Evolutionary conservation across 352 stramenopile species (phyloP), one percentile per base, ranked within the genome.

Genomic region (Elongisporangium senticosum): DNA sequence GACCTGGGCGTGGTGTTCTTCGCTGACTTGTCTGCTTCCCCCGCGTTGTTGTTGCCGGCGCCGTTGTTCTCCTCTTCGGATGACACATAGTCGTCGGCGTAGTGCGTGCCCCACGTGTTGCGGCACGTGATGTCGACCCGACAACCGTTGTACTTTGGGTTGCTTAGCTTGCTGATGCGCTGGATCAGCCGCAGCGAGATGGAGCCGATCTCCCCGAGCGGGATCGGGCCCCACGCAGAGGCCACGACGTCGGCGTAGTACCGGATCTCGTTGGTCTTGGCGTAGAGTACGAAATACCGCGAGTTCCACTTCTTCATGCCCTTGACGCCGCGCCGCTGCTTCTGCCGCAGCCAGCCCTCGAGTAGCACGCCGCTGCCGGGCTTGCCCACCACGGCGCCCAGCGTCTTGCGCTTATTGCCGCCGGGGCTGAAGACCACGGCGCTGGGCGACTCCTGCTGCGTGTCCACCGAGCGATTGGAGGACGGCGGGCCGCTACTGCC

Each of bases 291-390:
- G 56, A 91, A 93, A 55, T 91, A 91, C 39, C 81, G 75, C 54
- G 77, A 79, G 59, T 91, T 90, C 83, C 83, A 93, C 66, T 90
- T 89, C 67, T 91, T 93, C 55, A 91, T 75, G 10, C 83, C 83
- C 43, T 89, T 89, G 40, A 91, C 75, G 21, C 81, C 81, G 7
- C 83, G 81, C 1, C 83, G 79, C 58, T 93, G 83, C 61, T 91
- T 93, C 56, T 91, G 83, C 14, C 81, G 81, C 7, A 93, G 65
- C 83, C 83, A 93, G 20, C 83, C 83, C 72, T 93, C 81, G 0
- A 93, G 59, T 2, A 91, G 22, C n/a, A 93, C 81, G 11, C 81
- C 79, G 51, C 77, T 91, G n/a, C 76, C 81, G 26, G 70, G 65
- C 14, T 65, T 63, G 0, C 80, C 80, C 8, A 75, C 58, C 61